These are phyloP conservation scores for Botrytis elliptica DNA, from an alignment of 2,329 filamentous ascomycete species.

Conservation along the genomic window DNA sequence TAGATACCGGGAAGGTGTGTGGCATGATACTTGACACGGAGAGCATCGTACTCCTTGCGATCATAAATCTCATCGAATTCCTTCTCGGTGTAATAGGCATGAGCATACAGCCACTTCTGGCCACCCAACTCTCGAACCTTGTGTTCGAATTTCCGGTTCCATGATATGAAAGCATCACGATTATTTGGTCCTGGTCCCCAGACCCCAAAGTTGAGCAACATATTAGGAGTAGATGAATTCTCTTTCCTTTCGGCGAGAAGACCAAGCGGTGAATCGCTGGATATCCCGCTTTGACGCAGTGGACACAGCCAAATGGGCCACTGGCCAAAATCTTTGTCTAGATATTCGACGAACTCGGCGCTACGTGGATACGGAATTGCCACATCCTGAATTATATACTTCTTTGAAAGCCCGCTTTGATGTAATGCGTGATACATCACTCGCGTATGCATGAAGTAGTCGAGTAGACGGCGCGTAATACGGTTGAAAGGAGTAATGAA, in stretches of 20 bases:
- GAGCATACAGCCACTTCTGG: constrained; percentile 83
- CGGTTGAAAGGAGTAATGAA: constrained; percentile 59
- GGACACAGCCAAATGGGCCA: constrained; percentile 57
- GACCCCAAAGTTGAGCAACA: constrained; percentile 64
- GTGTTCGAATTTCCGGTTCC: constrained; percentile 69
- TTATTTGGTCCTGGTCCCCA: constrained; percentile 72
- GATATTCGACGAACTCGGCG: constrained; percentile 50
- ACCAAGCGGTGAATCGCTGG: constrained; percentile 28
- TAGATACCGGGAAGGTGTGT: constrained; percentile 66
- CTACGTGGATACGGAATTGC: constrained; percentile 53
- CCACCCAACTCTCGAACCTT: constrained; percentile 69
- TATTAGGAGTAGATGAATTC: constrained; percentile 42
- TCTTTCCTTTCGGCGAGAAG: constrained; percentile 22
- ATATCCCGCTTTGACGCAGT: constrained; percentile 38
- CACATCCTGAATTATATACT: constrained; percentile 63
- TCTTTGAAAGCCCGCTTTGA: constrained; percentile 51
- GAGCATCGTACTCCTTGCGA: constrained; percentile 55
- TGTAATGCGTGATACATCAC: constrained; percentile 63
- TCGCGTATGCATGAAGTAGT: constrained; percentile 59
- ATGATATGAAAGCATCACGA: constrained; percentile 56
- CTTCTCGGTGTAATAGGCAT: constrained; percentile 73
- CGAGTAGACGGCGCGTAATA: constrained; percentile 56
- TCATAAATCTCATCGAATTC: constrained; percentile 68
- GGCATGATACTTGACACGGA: constrained; percentile 63
- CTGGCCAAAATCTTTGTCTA: constrained; percentile 41